Evolutionary conservation across 2,329 filamentous ascomycete genomes (phyloP).

Genomic region (Verticillium albo-atrum): DNA sequence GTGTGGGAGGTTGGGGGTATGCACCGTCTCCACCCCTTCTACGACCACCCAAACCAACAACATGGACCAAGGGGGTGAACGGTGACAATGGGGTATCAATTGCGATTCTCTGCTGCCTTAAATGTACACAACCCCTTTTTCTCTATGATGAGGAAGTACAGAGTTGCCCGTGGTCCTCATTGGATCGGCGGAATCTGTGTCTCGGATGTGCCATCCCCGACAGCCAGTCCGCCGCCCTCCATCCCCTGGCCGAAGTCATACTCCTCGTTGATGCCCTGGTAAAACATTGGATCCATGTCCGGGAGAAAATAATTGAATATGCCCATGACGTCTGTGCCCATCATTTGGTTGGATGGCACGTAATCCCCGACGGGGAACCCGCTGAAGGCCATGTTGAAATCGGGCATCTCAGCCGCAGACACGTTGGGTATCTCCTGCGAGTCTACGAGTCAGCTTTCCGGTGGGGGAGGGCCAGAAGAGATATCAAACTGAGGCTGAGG

Average conservation of each 20-base stretch:
- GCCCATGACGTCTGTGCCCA: slow-evolving; percentile 19
- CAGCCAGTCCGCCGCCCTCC: not conserved
- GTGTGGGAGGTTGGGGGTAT: too few species aligned
- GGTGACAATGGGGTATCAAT: too few species aligned
- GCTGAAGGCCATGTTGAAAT: not conserved
- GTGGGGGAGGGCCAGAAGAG: not conserved
- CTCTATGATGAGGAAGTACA: too few species aligned
- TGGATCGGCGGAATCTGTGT: not conserved
- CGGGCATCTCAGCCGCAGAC: not conserved
- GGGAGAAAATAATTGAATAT: slow-evolving; percentile 19
- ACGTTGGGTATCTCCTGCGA: not conserved
- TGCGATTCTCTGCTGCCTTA: too few species aligned
- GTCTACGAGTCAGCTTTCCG: not conserved
- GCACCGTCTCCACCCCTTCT: too few species aligned
- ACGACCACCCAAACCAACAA: too few species aligned
- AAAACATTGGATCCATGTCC: slow-evolving; percentile 17
- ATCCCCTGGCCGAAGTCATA: not conserved
- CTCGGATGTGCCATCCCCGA: not conserved
- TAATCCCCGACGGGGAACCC: not conserved
- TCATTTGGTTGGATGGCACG: slow-evolving; percentile 1
- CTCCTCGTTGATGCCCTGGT: slow-evolving; percentile 1
- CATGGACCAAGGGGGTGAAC: too few species aligned
- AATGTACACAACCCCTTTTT: too few species aligned
- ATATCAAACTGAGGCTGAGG: not conserved
- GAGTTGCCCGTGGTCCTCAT: too few species aligned